Percentiles rank a stretch among this genome's conserved stretches.
Evolutionary conservation across 2,329 filamentous ascomycete species (phyloP).

Genomic region (Beauveria scarabaeidicola): DNA sequence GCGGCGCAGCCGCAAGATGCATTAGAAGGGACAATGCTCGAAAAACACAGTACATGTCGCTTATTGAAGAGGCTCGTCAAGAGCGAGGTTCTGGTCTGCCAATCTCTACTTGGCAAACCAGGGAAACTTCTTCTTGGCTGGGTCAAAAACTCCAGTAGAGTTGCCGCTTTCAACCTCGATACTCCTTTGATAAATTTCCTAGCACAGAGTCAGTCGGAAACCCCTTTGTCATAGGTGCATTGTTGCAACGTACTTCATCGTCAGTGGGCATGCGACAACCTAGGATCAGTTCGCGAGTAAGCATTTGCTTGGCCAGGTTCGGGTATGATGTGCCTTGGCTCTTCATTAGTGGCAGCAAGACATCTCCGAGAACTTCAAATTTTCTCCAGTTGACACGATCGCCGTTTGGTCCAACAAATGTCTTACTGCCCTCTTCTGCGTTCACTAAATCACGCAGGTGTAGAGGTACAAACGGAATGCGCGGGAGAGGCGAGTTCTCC

Average conservation of each 20-base stretch:
- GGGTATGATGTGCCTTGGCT: conserved; percentile 81
- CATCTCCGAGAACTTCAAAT: conserved; percentile 91
- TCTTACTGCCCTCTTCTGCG: conserved; percentile 85
- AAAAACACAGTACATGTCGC: not conserved
- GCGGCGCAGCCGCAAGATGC: conserved; percentile 3
- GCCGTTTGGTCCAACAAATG: conserved; percentile 66
- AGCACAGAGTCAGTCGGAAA: not conserved
- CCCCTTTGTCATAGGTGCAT: too few relatives aligned
- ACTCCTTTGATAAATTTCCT: conserved; percentile 59
- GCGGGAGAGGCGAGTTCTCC: conserved; percentile 85
- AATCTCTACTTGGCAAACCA: conserved; percentile 48
- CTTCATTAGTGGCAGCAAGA: conserved; percentile 81
- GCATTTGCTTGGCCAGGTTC: conserved; percentile 60
- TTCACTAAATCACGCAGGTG: conserved; percentile 84
- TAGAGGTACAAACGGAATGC: conserved; percentile 89
- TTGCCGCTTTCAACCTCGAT: conserved; percentile 47
- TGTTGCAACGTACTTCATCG: conserved; percentile 62
- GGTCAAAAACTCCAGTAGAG: conserved; percentile 33
- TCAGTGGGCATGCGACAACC: conserved; percentile 76
- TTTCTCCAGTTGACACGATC: conserved; percentile 95
- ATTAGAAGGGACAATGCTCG: not conserved
- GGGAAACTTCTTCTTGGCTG: conserved; percentile 55
- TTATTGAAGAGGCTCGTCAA: not conserved
- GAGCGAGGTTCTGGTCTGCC: not conserved
- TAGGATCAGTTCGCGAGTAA: conserved; percentile 65